phyloP scores from a whole-genome alignment of 768 basidiomycete genomes.

The Trametes villosa region DNA sequence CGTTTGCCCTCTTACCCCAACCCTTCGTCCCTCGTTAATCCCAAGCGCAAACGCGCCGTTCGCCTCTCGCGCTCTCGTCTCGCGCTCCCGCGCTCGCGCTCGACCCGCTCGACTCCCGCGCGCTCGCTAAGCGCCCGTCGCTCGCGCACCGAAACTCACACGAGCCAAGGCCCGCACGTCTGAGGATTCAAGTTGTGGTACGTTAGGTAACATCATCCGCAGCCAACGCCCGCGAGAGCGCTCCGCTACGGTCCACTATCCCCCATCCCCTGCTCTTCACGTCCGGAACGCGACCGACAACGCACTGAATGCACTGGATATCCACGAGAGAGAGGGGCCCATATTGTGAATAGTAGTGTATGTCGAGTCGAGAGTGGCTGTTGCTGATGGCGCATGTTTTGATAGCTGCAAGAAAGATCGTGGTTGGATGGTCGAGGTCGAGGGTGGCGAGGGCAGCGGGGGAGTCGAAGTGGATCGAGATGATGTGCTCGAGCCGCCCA shows the following conservation, averaged over 20 bases:
- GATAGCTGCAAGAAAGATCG: not conserved
- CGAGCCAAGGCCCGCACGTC: not conserved
- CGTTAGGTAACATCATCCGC: not conserved
- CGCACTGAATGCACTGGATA: not conserved
- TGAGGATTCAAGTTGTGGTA: not conserved
- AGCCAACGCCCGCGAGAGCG: not conserved
- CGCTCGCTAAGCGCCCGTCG: too few relatives aligned
- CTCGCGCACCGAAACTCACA: too few relatives aligned
- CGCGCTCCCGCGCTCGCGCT: too few relatives aligned
- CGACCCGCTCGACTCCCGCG: too few relatives aligned
- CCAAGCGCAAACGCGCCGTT: too few relatives aligned
- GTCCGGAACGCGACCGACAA: not conserved
- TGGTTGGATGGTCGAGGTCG: not conserved
- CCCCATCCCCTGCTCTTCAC: not conserved
- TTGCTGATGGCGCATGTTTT: not conserved
- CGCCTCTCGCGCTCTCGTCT: too few relatives aligned
- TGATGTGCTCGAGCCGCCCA: constrained; percentile 40
- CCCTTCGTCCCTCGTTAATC: too few relatives aligned
- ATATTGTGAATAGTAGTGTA: not conserved
- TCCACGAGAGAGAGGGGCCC: not conserved
- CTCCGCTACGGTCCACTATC: not conserved
- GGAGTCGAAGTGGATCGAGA: constrained; percentile 26
- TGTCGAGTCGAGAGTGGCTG: not conserved
- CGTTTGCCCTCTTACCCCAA: too few relatives aligned
- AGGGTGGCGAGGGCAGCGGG: not conserved